These are phyloP conservation scores for Polytrichum commune DNA, from an alignment of 225 moss, liverwort and hornwort species.

Conservation along the genomic window DNA sequence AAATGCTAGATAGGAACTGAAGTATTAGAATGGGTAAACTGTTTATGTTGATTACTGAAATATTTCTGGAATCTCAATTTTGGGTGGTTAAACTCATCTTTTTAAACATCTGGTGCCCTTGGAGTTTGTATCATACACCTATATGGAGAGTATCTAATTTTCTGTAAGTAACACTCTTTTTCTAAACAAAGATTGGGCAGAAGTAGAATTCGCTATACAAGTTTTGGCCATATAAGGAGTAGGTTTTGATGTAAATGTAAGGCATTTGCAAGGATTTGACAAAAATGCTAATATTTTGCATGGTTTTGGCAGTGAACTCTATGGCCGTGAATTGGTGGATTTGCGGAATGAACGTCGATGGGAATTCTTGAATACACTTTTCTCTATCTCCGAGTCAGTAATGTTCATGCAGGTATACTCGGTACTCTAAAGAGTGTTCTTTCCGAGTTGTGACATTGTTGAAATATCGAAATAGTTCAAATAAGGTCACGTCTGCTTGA, in stretches of 20 bases:
- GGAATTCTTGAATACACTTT: constrained; percentile 88
- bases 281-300: background rate
- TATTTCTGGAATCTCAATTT: background rate
- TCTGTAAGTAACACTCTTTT: too few species aligned
- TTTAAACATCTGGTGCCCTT: background rate
- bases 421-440: too few species aligned
- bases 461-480: too few species aligned
- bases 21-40: too few species aligned
- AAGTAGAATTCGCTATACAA: too few species aligned
- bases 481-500: background rate
- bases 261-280: too few species aligned
- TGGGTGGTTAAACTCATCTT: background rate
- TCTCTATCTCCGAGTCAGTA: constrained; percentile 84
- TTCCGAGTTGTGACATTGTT: too few species aligned
- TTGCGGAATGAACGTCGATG: constrained; percentile 75
- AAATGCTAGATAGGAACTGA: too few species aligned
- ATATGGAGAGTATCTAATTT: too few species aligned
- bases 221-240: too few species aligned
- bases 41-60: background rate
- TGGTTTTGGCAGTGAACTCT: constrained; percentile 64
- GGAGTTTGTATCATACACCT: background rate
- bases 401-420: constrained; percentile 83
- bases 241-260: too few species aligned
- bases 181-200: too few species aligned
- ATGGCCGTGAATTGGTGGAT: constrained; percentile 85